Base-by-base conservation (phyloP, 139 green algal genomes). In the Pleodorina starrii region DNA sequence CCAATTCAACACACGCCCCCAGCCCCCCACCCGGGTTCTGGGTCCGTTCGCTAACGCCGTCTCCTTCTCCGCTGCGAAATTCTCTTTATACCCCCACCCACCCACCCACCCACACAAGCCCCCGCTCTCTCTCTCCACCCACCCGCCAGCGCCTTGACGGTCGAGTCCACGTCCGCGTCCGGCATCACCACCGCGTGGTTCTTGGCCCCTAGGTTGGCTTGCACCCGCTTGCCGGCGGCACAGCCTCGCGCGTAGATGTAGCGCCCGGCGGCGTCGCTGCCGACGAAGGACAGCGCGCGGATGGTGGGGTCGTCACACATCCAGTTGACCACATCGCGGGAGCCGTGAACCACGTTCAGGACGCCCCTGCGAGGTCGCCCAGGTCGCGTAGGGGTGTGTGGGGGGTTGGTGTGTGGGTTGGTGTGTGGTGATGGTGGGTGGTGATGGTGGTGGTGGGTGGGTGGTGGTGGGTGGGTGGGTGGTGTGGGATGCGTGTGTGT, bases 171-270 rank as follows among this genome's bases (percentile, higher is more conserved):
- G 79, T 98, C 92, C 0, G 98, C 98, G 90, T 99, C 98, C 2
- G 98, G 98, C 94, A 99, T 88, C 27, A 99, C 90, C 29, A 99
- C 95, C 6, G 96, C 97, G 75, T 99, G 98, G 92, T 99, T 99
- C 94, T 99, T 99, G 44, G 98, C 98, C 14, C 98, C 97, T 93
- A 98, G 95, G 93, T 99, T 99, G 79, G 92, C 92, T 93, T 80
- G 97, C 89, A 99, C 97, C 5, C 97, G 94, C 93, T 99, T 99
- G 69, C 97, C 97, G 40, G 92, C 92, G 32, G 94, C 94, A 66
- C 84, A 91, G 27, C 90, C 97, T 0, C 96, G 91, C 38, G 92
- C 59, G 91, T 98, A 99, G 60, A 99, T 95, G 93, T 99, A 92
- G 5, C 92, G 90, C 14, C 97, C 98, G 11, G 93, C 98, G 5